Conservation (phyloP, 768 basidiomycete species). For the Clathrus columnatus region DNA sequence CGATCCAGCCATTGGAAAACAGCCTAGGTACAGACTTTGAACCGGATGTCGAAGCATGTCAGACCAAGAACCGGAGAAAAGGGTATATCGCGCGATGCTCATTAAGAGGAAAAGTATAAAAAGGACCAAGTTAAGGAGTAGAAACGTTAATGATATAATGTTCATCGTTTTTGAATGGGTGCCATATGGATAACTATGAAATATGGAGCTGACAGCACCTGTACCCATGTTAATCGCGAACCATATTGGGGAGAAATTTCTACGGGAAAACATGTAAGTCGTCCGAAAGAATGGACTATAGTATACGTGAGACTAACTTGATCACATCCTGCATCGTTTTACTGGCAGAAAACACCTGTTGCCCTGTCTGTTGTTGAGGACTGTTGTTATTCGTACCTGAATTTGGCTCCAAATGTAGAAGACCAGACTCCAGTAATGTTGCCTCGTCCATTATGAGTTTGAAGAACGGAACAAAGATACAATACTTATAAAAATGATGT, state of each 20-base stretch:
- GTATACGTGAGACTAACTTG: slow-evolving; percentile 2
- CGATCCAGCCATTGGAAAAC: slow-evolving; percentile 50
- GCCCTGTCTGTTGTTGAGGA: not conserved
- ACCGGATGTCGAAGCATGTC: slow-evolving; percentile 40
- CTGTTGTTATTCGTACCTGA: not conserved
- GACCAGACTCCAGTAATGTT: not conserved
- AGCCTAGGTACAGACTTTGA: slow-evolving; percentile 41
- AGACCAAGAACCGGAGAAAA: slow-evolving; percentile 40
- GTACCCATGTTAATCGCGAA: slow-evolving; percentile 52
- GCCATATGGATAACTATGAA: slow-evolving; percentile 50
- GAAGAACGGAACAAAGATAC: too few species aligned
- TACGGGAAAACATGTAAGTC: slow-evolving; percentile 10
- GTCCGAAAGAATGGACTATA: not conserved
- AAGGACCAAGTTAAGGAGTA: slow-evolving; percentile 49
- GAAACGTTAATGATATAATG: slow-evolving; percentile 39
- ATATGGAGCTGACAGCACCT: slow-evolving; percentile 46
- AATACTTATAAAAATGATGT: too few species aligned
- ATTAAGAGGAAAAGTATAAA: slow-evolving; percentile 42
- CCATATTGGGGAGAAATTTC: slow-evolving; percentile 50
- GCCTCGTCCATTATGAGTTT: not conserved
- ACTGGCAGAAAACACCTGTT: not conserved
- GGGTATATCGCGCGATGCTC: slow-evolving; percentile 40
- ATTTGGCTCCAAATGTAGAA: not conserved
- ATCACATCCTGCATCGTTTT: slow-evolving; percentile 12
- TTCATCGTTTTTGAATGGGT: slow-evolving; percentile 31